Percentiles rank a stretch among this genome's conserved stretches.
These are phyloP conservation scores for Epichloe uncinata DNA, from an alignment of 2,329 filamentous ascomycete genomes.

Conservation along the genomic window DNA sequence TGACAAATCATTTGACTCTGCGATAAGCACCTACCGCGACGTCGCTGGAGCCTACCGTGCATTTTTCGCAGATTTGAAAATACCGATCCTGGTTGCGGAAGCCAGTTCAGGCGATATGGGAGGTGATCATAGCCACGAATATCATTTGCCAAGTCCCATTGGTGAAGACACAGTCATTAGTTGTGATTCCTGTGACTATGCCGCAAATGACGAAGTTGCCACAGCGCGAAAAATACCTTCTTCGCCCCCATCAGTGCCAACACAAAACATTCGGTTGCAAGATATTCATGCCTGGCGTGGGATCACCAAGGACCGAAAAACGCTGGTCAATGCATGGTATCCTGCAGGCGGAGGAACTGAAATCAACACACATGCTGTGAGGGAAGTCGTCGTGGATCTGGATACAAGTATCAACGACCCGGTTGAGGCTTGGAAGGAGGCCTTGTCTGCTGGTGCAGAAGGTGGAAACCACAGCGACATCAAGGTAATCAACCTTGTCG, in stretches of 20 bases:
- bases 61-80: constrained; percentile 69
- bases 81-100: constrained; percentile 74
- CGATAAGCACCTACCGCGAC: constrained; percentile 64
- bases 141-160: constrained; percentile 65
- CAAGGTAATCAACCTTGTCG: constrained; percentile 22
- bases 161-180: constrained; percentile 79
- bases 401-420: constrained; percentile 57
- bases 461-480: background rate
- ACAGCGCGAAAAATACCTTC: constrained; percentile 14
- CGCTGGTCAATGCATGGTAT: constrained; percentile 58
- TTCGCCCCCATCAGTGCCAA: background rate
- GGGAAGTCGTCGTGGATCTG: constrained; percentile 49
- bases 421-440: constrained; percentile 35
- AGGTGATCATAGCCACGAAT: constrained; percentile 85
- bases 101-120: constrained; percentile 97
- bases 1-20: constrained; percentile 53
- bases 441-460: constrained; percentile 13
- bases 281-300: constrained; percentile 41
- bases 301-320: constrained; percentile 53
- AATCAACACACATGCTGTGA: constrained; percentile 47
- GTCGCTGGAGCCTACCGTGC: constrained; percentile 61
- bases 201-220: constrained; percentile 82
- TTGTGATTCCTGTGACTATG: constrained; percentile 60
- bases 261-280: background rate
- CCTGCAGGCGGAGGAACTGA: constrained; percentile 25